A percentile compares a stretch with the other conserved stretches of the same genome.
Evolutionary conservation across 2,329 filamentous ascomycete species (phyloP).

Genomic region (Juglanconis sp.): DNA sequence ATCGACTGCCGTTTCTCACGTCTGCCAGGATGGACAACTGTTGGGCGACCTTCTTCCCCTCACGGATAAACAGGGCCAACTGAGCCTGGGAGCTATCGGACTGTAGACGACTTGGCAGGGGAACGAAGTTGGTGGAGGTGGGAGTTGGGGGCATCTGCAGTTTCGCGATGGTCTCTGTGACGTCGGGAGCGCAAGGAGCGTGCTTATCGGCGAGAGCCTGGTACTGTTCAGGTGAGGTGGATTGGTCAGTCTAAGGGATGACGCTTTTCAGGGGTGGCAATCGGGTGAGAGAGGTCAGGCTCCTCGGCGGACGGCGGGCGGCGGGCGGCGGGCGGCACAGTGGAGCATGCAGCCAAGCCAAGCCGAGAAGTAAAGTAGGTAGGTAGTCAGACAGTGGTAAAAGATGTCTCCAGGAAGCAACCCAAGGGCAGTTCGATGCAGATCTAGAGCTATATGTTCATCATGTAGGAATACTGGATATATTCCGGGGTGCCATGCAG

Average conservation of each 20-base stretch:
- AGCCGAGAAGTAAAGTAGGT: neutral
- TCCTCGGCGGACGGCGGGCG: too few relatives aligned
- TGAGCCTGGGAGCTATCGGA: conserved; percentile 50
- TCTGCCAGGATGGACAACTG: conserved; percentile 46
- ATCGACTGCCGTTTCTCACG: conserved; percentile 49
- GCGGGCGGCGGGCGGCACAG: too few relatives aligned
- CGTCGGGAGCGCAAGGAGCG: conserved; percentile 61
- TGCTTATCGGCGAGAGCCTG: conserved; percentile 66
- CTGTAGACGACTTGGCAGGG: conserved; percentile 48
- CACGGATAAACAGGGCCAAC: conserved; percentile 60
- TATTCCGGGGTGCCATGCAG: neutral
- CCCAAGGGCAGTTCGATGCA: conserved; percentile 17
- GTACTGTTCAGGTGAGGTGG: conserved; percentile 42
- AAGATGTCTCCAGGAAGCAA: conserved; percentile 18
- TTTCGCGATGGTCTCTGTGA: conserved; percentile 64
- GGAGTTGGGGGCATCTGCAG: conserved; percentile 61
- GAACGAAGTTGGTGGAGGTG: conserved; percentile 49
- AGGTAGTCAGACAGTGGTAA: conserved; percentile 18
- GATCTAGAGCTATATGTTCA: conserved; percentile 34
- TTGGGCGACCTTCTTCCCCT: conserved; percentile 58
- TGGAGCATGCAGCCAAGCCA: neutral
- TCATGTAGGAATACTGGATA: conserved; percentile 30
- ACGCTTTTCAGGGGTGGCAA: conserved; percentile 2
- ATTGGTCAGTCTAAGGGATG: conserved; percentile 8
- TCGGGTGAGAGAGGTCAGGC: neutral